Base-by-base conservation (phyloP, 176 grass and related monocot species). In the Cenchrus americanus region DNA sequence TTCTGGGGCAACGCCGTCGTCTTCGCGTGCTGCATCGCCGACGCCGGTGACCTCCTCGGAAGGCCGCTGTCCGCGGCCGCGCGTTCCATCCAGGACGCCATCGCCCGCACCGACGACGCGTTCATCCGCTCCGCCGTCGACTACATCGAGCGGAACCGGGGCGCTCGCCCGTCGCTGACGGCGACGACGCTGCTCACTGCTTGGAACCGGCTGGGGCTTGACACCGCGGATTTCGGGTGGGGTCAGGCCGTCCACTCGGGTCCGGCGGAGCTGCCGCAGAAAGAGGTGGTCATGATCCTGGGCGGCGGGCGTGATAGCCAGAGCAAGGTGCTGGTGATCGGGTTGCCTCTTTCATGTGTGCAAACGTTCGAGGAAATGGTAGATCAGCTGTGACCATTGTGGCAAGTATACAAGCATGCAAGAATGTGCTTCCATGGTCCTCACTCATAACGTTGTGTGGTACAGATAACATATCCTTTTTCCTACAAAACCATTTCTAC, bases 111-210 rank as follows among this genome's bases (percentile, higher is more conserved):
- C 12, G 62, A 76, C 62, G 32, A 85, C 4, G 22, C 73, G 11
- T 93, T 87, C 71, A 82, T 93, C 71, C 85, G 75, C 57, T 93
- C 91, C 30, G 91, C 77, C 15, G 69, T 90, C 2, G 91, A 93
- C 78, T 85, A 82, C 80, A 73, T 90, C 26, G 85, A 93, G 60
- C n/a, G 75, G 14, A 82, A 34, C 30, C 51, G 66, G 10, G 63
- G 51, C n/a, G 63, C 55, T 3, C 79, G 26, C 23, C 81, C 91
- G 3, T 73, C 91, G n/a, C 83, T 87, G 21, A 68, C 59, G 10
- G 88, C 87, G 57, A 93, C 91, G 9, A 62, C 84, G 19, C 64
- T 93, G 46, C 52, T 93, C 13, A 90, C 91, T 4, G 50, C 71
- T 1, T 93, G 91, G 91, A 85, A 78, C 69, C 60, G 60, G 8